These are phyloP conservation scores for Starmerella etchellsii DNA, from an alignment of 805 yeast genomes.

Conservation along the genomic window DNA sequence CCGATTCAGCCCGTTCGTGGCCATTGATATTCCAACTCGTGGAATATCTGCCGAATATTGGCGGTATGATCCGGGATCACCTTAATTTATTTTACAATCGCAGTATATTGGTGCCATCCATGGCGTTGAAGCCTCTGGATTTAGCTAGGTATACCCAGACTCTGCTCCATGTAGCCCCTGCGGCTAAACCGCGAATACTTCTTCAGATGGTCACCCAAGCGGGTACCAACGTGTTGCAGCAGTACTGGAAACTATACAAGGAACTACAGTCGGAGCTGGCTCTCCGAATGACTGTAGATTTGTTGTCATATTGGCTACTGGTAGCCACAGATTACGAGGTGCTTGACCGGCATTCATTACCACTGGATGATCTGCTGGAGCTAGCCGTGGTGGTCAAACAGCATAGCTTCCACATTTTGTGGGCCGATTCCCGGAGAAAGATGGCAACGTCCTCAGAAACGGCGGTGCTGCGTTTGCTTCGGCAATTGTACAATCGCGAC, in stretches of 20 bases:
- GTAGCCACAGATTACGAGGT: constrained; percentile 56
- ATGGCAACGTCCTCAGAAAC: constrained; percentile 19
- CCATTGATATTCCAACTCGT: constrained; percentile 3
- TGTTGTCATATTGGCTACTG: constrained; percentile 52
- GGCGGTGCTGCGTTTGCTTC: constrained; percentile 40
- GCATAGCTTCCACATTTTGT: constrained; percentile 39
- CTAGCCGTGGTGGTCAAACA: constrained; percentile 39
- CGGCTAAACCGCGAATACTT: neutral
- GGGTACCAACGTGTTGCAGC: neutral
- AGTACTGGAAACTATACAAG: neutral
- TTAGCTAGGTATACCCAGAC: neutral
- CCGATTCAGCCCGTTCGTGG: constrained; percentile 2
- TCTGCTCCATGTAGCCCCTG: neutral
- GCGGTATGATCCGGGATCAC: neutral
- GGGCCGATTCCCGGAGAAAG: constrained; percentile 23
- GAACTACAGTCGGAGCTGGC: neutral
- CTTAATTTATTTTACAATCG: neutral
- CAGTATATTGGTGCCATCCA: neutral
- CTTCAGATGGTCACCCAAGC: neutral
- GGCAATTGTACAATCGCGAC: constrained; percentile 55
- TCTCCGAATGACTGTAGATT: constrained; percentile 27
- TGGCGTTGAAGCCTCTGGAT: neutral
- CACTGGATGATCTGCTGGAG: constrained; percentile 29
- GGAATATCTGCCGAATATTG: neutral
- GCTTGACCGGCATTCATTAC: constrained; percentile 34